Conservation (phyloP, 805 yeast species). For the Pichia occidentalis region DNA sequence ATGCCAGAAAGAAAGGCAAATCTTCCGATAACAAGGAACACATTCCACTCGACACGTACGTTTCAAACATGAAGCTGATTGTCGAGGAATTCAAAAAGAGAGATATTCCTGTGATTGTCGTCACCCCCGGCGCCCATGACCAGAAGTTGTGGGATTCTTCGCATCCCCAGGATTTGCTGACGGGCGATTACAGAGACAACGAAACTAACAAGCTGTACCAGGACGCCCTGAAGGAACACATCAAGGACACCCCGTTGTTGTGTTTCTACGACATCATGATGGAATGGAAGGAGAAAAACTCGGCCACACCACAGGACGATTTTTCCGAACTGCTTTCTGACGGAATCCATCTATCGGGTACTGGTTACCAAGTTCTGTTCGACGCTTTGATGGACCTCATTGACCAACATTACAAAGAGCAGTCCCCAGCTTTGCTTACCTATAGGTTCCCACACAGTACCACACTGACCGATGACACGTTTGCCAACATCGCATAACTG, state of each 20-base stretch:
- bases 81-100: slow-evolving; percentile 34
- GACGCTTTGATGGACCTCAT: slow-evolving; percentile 24
- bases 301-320: slow-evolving; percentile 4
- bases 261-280: neutral
- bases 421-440: slow-evolving; percentile 3
- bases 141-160: slow-evolving; percentile 33
- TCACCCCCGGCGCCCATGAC: slow-evolving; percentile 60
- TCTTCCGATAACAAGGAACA: slow-evolving; percentile 33
- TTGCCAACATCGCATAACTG: slow-evolving; percentile 1
- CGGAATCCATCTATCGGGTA: slow-evolving; percentile 38
- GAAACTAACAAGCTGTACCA: slow-evolving; percentile 43
- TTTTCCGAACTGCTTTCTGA: slow-evolving; percentile 29
- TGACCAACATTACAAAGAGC: neutral
- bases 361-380: slow-evolving; percentile 32
- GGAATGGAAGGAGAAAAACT: neutral
- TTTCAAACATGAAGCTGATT: slow-evolving; percentile 40
- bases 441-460: slow-evolving; percentile 9
- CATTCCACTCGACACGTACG: slow-evolving; percentile 47
- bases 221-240: slow-evolving; percentile 41
- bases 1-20: slow-evolving; percentile 33
- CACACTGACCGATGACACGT: slow-evolving; percentile 6
- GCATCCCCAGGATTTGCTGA: slow-evolving; percentile 30
- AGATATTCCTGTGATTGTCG: slow-evolving; percentile 46
- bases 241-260: slow-evolving; percentile 22
- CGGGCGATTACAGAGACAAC: slow-evolving; percentile 41